Evolutionary conservation across 495 filamentous ascomycete species (phyloP), one percentile per base, ranked within the genome.

Genomic region (Penicillium coprophilum): DNA sequence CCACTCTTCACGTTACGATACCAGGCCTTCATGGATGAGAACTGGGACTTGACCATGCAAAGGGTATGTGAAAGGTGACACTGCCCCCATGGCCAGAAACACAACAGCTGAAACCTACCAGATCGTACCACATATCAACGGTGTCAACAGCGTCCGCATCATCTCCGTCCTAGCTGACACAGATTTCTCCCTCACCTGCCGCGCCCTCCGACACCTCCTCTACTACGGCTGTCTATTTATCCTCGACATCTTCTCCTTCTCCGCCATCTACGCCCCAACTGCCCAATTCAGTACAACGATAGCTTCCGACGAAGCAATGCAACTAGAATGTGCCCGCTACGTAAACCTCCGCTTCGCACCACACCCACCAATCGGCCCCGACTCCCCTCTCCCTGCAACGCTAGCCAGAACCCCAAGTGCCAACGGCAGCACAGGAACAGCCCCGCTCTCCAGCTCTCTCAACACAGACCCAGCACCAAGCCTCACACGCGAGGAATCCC

Each of bases 171-270:
- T 85, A 6, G 90, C 92, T 36, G 90, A 96, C 66, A 89, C 91
- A 1, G 90, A 94, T 58, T 82, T 92, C 60, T 86, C 85, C 36
- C 86, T 97, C 21, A 85, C 89, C 19, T 86, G 88, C 60, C 90
- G 90, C 53, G 91, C 90, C 32, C 83, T 97, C 49, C 81, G 88
- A 53, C 92, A 97, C 60, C 79, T 98, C 4, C 78, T 96, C 27
- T 95, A 93, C 79, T 97, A 97, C 68, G 87, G 88, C 65, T 94
- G 89, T 64, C 76, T 92, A 30, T 78, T 94, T 32, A 80, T 97
- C 40, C 83, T 97, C 9, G 94, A 97, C 69, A 85, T 96, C 64
- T 97, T 97, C 76, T 88, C 91, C 63, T 97, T 97, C 71, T 80
- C 83, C 24, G 89, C 89, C 50, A 91, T 94, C 56, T 98, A 97